Evolutionary conservation across 805 yeast species (phyloP), one percentile per base, ranked within the genome.

Genomic region (Starmerella potacharoeniae): DNA sequence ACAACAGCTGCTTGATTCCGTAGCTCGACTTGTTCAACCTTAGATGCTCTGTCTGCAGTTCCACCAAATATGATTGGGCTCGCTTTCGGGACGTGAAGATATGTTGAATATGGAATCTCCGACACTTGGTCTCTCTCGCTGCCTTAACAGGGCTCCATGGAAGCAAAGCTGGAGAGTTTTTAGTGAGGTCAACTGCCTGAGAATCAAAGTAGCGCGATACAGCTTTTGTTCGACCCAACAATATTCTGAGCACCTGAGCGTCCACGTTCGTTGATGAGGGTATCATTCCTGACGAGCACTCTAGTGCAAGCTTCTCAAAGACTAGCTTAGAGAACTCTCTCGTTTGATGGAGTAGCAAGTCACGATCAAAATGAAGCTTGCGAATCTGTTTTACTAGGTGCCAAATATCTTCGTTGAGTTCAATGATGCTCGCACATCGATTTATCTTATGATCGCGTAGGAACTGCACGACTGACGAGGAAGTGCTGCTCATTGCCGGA

Each of bases 301-400:
- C 60, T 8, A 55, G 44, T 8, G 48, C 39, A 3, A 57, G 49
- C 41, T 57, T 57, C 46, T 55, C 58, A 17, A 52, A 40, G 10
- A 42, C 49, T 8, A 57, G 49, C 37, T 40, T 45, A 8, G 49
- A 43, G 40, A 57, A 57, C 22, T 49, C 58, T 6, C 13, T 7
- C 13, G 33, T 13, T 22, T 51, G 51, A 8, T 33, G 11, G 4
- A 40, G 6, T 16, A 57, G 49, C 8, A 46, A 10, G 11, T 22
- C 14, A 9, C 41, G 47, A 11, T 57, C 52, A 7, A 5, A 5
- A 5, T 28, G 22, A 6, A 52, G 34, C 22, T 51, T 22, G n/a
- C 17, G 36, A 17, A 52, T 42, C 33, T 28, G 29, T 2, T 39
- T 6, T 28, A 44, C 16, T 11, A 46, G 34, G 2, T 30, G 36